These are phyloP conservation scores for Calonectria pseudoreteaudii DNA, from an alignment of 2,329 filamentous ascomycete species.

Conservation along the genomic window DNA sequence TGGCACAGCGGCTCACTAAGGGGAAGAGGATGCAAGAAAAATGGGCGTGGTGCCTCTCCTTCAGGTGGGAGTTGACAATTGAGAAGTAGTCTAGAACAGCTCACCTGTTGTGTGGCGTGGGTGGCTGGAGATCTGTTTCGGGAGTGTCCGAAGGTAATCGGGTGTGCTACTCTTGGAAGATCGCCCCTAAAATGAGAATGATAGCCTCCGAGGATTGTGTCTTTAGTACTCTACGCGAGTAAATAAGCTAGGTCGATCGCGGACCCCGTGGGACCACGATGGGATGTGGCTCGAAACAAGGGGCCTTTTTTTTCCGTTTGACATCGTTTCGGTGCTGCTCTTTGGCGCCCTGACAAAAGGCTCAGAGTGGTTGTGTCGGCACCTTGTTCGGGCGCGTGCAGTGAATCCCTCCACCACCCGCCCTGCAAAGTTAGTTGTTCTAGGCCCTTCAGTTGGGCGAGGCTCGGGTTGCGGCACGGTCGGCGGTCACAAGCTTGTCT, in stretches of 20 bases:
- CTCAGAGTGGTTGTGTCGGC: neutral
- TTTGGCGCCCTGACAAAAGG: neutral
- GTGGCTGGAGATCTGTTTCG: slow-evolving; percentile 19
- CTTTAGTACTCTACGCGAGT: neutral
- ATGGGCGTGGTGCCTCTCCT: neutral
- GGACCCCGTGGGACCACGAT: slow-evolving; percentile 1
- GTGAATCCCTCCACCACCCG: neutral
- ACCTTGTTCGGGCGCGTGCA: neutral
- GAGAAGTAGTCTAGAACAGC: neutral
- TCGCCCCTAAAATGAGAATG: neutral
- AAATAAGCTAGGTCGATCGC: neutral
- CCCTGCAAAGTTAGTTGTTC: neutral
- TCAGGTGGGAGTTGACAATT: neutral
- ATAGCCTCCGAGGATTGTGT: neutral
- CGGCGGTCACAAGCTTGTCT: neutral
- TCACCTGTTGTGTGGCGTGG: neutral
- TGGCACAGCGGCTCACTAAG: slow-evolving; percentile 1
- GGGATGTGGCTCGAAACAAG: neutral
- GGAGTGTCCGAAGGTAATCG: slow-evolving; percentile 26
- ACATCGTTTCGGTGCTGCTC: neutral
- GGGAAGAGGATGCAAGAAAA: neutral
- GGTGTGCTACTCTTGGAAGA: slow-evolving; percentile 1
- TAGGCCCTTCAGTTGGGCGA: neutral
- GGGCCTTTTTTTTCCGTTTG: neutral
- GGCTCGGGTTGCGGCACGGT: neutral